Evolutionary conservation across 441 rosid genomes (phyloP), one percentile per base, ranked within the genome.

Genomic region (Biscutella laevigata): DNA sequence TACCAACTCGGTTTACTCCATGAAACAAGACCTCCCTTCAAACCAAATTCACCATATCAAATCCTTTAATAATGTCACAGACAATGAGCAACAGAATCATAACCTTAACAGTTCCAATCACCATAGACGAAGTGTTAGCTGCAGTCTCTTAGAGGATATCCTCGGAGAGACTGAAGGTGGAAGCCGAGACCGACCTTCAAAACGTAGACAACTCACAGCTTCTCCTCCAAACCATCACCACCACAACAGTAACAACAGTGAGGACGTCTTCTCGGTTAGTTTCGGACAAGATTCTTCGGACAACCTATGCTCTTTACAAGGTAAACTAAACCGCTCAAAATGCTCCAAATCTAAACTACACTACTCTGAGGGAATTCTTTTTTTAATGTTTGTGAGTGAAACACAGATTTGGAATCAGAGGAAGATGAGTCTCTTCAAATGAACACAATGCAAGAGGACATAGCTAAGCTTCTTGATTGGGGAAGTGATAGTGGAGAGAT

Each of bases 11-110:
- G 66, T 40, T 58, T 71, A 54, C 73, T 50, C 57, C 26, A 33
- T 66, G 47, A 74, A 66, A 71, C 62, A 49, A 35, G 94, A 83
- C 71, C 89, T 78, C 84, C 83, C 91, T 84, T 80, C 86, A 66
- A 75, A 58, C 94, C 95, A 83, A 76, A 58, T 28, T 4, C 17
- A 59, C 14, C 67, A 68, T 52, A 2, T 76, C 42, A 37, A 44
- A 40, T 11, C 32, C 19, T 28, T 34, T 24, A 52, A 51, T 59
- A 51, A 44, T 37, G 58, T 38, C 52, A 21, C 40, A 4, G 70
- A 65, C 29, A 52, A 41, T 15, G 68, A 71, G 40, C 42, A 50
- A 39, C 56, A 66, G 0, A 39, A 30, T 48, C 39, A 48, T 30
- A 30, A 48, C 27, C 16, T 32, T 48, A 30, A 53, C 49, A 47